Evolutionary conservation across 129 eudicot species (phyloP).

Genomic region (Artemisia argyi): DNA sequence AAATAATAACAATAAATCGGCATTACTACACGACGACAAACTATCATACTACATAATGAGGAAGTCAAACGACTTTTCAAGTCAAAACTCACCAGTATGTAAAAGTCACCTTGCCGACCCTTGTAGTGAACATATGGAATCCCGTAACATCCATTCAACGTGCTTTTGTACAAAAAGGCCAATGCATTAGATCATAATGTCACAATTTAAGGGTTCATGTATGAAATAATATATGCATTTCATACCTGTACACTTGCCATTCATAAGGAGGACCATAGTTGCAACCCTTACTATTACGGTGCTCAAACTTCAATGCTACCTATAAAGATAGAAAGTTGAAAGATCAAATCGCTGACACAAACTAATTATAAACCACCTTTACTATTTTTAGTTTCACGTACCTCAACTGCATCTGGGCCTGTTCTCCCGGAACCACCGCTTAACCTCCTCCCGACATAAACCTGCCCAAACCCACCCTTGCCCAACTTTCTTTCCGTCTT

Average conservation of each 20-base stretch:
- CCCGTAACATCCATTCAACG: conserved; percentile 94
- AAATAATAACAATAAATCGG: conserved; percentile 23
- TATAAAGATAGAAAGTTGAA: conserved; percentile 9
- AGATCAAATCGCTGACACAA: conserved; percentile 4
- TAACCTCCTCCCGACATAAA: conserved; percentile 89
- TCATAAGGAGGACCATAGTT: conserved; percentile 98
- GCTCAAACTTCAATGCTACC: conserved; percentile 98
- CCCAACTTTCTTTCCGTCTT: conserved; percentile 91
- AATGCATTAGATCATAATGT: conserved; percentile 24
- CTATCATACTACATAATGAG: not conserved
- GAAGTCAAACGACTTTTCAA: conserved; percentile 3
- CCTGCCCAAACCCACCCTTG: conserved; percentile 99
- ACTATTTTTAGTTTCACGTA: conserved; percentile 28
- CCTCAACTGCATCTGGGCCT: conserved; percentile 99
- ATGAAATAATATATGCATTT: not conserved
- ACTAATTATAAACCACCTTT: not conserved
- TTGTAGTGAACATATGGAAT: conserved; percentile 91
- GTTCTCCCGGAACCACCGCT: conserved; percentile 79
- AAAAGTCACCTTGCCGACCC: conserved; percentile 97
- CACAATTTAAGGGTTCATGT: not conserved
- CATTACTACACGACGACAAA: not conserved
- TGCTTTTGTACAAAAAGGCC: conserved; percentile 37
- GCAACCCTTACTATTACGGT: conserved; percentile 98
- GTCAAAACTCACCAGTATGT: conserved; percentile 78
- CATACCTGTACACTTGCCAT: conserved; percentile 99